phyloP scores from a whole-genome alignment of 2,329 filamentous ascomycete species.

The Huntiella moniliformis region DNA sequence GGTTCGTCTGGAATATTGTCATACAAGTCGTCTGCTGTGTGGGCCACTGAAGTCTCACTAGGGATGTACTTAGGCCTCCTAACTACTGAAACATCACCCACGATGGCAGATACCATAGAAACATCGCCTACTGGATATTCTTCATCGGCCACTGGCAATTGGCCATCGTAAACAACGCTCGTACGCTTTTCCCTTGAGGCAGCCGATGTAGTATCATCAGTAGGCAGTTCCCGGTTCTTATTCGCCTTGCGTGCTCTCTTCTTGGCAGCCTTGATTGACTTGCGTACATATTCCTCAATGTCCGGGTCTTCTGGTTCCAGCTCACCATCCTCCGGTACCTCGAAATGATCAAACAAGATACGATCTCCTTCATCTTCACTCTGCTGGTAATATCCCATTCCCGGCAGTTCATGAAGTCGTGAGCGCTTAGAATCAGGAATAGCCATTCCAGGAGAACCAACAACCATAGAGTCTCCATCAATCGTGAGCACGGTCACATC shows the following conservation, averaged over 20 bases:
- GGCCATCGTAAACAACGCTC: background rate
- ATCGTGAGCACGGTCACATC: background rate
- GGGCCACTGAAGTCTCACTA: too few species aligned
- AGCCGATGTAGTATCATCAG: background rate
- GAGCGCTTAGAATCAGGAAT: conserved; percentile 13
- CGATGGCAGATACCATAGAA: background rate
- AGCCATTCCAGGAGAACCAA: background rate
- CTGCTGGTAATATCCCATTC: conserved; percentile 42
- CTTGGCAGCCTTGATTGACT: conserved; percentile 33
- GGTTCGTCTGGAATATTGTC: too few species aligned
- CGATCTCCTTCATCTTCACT: conserved; percentile 25
- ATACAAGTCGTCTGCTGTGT: too few species aligned
- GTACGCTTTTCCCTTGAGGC: background rate
- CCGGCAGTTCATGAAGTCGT: conserved; percentile 25
- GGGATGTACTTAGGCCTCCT: too few species aligned
- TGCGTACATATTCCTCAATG: conserved; percentile 35
- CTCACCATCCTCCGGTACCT: conserved; percentile 29
- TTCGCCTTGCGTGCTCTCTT: conserved; percentile 30
- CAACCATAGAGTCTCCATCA: background rate
- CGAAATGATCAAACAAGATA: conserved; percentile 41
- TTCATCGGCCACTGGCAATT: background rate
- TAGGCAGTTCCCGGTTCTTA: conserved; percentile 20
- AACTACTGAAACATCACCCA: background rate
- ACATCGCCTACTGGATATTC: background rate
- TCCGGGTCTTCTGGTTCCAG: conserved; percentile 26